Conservation (phyloP, 164 flowering plant genomes). For the Magnolia kwangsiensis region DNA sequence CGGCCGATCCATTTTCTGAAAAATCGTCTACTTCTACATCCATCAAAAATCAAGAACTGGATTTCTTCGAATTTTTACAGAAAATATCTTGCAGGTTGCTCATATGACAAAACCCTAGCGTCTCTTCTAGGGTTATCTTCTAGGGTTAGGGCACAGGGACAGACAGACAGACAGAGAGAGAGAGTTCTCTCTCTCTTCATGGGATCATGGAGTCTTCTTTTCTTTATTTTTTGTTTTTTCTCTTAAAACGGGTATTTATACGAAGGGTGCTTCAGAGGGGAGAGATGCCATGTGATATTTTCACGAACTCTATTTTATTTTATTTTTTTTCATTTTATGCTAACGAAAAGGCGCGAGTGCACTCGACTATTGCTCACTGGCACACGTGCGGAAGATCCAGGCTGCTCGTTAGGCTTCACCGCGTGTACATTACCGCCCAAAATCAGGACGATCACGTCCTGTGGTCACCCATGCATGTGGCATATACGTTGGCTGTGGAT, state of each 20-base stretch:
- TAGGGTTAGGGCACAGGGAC: not conserved
- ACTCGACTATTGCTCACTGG: not conserved
- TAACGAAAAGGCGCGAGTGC: not conserved
- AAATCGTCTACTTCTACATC: constrained; percentile 5
- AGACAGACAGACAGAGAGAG: not conserved
- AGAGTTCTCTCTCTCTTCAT: not conserved
- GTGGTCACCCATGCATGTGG: too few species aligned
- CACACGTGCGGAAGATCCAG: too few species aligned
- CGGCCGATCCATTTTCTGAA: not conserved
- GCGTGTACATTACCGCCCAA: too few species aligned
- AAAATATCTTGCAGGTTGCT: not conserved
- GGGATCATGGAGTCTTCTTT: not conserved
- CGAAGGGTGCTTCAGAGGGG: not conserved
- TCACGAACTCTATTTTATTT: too few species aligned
- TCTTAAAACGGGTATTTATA: not conserved
- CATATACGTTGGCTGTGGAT: too few species aligned
- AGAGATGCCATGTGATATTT: too few species aligned
- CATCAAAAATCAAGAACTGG: constrained; percentile 5
- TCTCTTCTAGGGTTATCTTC: constrained; percentile 1
- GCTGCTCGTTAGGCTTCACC: too few species aligned
- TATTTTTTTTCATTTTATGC: not conserved
- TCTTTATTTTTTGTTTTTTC: not conserved
- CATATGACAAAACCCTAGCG: constrained; percentile 6
- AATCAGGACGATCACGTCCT: too few species aligned
- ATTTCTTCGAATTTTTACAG: not conserved